Evolutionary conservation across 345 rosid genomes (phyloP), one percentile per base, ranked within the genome.

Genomic region (Lepidium africanum): DNA sequence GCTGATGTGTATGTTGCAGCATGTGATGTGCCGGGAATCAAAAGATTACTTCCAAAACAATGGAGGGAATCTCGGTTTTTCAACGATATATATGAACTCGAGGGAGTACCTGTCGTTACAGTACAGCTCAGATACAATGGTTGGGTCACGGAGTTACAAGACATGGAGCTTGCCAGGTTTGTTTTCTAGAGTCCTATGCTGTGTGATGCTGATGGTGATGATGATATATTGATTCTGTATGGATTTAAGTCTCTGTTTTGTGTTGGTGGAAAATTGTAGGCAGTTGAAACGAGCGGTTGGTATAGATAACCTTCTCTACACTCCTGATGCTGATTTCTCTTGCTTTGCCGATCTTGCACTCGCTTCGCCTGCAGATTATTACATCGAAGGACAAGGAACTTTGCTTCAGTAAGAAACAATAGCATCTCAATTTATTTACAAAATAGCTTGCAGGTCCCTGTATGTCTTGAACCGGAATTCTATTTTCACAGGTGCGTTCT

Each of bases 1-100:
- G 99, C 99, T n/a, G 97, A 94, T 86, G 99, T 87, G 40, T 94
- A 91, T 72, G 92, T 94, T 67, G 99, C 87, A 89, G 99, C 99
- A 21, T 89, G 95, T 67, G 99, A 91, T 83, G 93, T 91, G 63
- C 97, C 96, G 27, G 97, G 97, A 77, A 94, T 94, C 70, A 91
- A 94, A 73, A 86, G 97, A 76, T 72, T 94, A 76, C 89, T 94
- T 58, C 99, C 97, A 5, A 64, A 79, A 10, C 63, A 80, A 41
- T 94, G 97, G 99, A 82, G 90, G 60, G 95, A 86, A 61, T 81
- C 78, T 40, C 79, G 89, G 49, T 84, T 94, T 73, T 94, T 94
- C 49, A 80, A 85, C 47, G 83, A 86, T 64, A 94, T 94, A 46
- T 89, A 94, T 51, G 82, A 86, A 81, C 86, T 94, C 12, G 96